Evolutionary conservation across 495 filamentous ascomycete genomes (phyloP).

Genomic region (Glarea lozoyensis): DNA sequence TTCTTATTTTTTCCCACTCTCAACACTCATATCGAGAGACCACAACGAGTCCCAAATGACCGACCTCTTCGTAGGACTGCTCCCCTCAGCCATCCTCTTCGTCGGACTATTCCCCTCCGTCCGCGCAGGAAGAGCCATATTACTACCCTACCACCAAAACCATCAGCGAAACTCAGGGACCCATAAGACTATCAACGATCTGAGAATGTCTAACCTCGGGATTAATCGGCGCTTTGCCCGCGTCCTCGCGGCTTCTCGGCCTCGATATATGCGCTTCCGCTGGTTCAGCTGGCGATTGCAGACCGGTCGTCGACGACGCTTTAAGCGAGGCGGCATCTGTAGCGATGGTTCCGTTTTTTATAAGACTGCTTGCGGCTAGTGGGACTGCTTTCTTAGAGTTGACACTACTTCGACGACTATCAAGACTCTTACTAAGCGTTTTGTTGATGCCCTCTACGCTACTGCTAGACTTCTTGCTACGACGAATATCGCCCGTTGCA

Average conservation of each 20-base stretch:
- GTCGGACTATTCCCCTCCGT: too few relatives aligned
- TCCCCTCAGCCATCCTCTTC: conserved; percentile 4
- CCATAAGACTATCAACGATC: conserved; percentile 22
- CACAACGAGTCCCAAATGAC: conserved; percentile 48
- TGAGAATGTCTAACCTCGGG: conserved; percentile 25
- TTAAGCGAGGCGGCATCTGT: conserved; percentile 14
- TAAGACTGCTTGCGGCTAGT: conserved; percentile 22
- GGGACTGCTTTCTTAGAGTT: conserved; percentile 56
- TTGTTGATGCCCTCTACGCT: conserved; percentile 63
- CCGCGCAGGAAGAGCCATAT: too few relatives aligned
- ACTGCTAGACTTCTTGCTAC: conserved; percentile 34
- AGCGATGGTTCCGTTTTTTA: conserved; percentile 17
- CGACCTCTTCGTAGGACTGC: conserved; percentile 29
- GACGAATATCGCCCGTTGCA: conserved; percentile 63
- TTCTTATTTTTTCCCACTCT: conserved; percentile 22
- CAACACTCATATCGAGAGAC: conserved; percentile 32
- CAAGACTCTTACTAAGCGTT: conserved; percentile 76
- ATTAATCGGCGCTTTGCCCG: conserved; percentile 15
- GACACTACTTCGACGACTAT: conserved; percentile 81
- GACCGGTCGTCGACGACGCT: conserved; percentile 5
- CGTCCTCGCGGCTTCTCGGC: conserved; percentile 8
- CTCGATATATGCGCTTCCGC: conserved; percentile 35
- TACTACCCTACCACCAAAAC: conserved; percentile 8
- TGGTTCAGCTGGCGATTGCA: conserved; percentile 20
- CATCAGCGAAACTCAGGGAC: conserved; percentile 23